phyloP scores from a whole-genome alignment of 257 asterid genomes.

The Rhazya stricta region DNA sequence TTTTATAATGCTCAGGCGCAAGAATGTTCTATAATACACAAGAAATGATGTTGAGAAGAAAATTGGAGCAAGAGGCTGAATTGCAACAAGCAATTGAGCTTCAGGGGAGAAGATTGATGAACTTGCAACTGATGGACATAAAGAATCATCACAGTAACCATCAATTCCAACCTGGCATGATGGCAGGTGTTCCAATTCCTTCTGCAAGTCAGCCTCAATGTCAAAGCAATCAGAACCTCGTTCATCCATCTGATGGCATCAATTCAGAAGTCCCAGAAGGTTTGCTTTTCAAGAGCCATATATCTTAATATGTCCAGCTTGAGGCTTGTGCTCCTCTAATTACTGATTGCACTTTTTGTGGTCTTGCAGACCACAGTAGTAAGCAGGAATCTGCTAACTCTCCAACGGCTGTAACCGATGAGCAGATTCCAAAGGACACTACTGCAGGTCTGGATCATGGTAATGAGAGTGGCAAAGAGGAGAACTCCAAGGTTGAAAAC shows the following conservation, averaged over 20 bases:
- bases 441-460: conserved; percentile 27
- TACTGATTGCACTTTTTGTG: neutral
- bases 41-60: conserved; percentile 65
- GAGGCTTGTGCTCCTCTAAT: conserved; percentile 4
- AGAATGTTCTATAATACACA: conserved; percentile 63
- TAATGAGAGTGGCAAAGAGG: conserved; percentile 33
- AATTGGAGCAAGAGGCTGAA: conserved; percentile 71
- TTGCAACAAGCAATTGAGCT: conserved; percentile 75
- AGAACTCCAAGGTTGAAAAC: conserved; percentile 29
- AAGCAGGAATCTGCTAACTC: conserved; percentile 29
- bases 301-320: neutral
- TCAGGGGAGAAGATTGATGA: conserved; percentile 74
- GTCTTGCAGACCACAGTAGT: conserved; percentile 32
- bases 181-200: conserved; percentile 35
- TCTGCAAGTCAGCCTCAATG: conserved; percentile 45
- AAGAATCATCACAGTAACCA: conserved; percentile 44
- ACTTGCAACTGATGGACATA: conserved; percentile 63
- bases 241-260: conserved; percentile 30
- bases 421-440: conserved; percentile 34
- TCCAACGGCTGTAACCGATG: conserved; percentile 20
- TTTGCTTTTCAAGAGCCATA: conserved; percentile 14
- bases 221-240: conserved; percentile 35
- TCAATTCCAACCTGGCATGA: conserved; percentile 40
- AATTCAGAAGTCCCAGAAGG: conserved; percentile 53
- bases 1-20: conserved; percentile 32